Evolutionary conservation across 805 yeast genomes (phyloP), one percentile per base, ranked within the genome.

Genomic region (Torulaspora quercuum): DNA sequence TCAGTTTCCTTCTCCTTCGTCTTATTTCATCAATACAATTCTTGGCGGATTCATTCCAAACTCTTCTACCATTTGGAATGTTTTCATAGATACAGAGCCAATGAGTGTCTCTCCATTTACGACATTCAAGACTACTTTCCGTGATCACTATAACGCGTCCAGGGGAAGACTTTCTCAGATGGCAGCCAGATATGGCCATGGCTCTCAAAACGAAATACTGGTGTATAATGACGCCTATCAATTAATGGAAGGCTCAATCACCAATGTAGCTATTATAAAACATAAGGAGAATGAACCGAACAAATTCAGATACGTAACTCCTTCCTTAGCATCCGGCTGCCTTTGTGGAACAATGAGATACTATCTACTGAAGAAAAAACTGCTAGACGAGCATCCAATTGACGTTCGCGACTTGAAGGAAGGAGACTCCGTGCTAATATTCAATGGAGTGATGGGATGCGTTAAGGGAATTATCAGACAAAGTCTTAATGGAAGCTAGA

Each of bases 401-500:
- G 41, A 44, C 7, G 52, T 68, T 14, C 57, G 63, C 8, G 73
- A 72, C n/a, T 49, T 90, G 3, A 50, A 56, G 20, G 57, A 60
- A n/a, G 95, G 95, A 4, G 87, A 80, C 39, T 76, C 73, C 22
- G 71, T 89, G 1, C 54, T 92, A 22, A 51, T 90, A 15, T 79
- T 87, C 57, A 90, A 90, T 61, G 95, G 87, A 6, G 70, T 90
- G 4, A 75, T 78, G 63, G 98, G 98, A 2, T 82, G 85, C 9
- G 75, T 76, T 0, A 74, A 69, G 44, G 92, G 84, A 2, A 64
- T 55, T 6, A 59, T 82, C 3, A 54, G 42, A 23, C 37, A 35
- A 22, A 25, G 33, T 17, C 32, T 26, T 14, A 39, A 28, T 30
- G 25, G 29, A 21, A 13, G 15, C 36, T 42, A 37, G 22, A 28